Evolutionary conservation across 768 basidiomycete genomes (phyloP), one percentile per base, ranked within the genome.

Genomic region (Aureoboletus auriporus): DNA sequence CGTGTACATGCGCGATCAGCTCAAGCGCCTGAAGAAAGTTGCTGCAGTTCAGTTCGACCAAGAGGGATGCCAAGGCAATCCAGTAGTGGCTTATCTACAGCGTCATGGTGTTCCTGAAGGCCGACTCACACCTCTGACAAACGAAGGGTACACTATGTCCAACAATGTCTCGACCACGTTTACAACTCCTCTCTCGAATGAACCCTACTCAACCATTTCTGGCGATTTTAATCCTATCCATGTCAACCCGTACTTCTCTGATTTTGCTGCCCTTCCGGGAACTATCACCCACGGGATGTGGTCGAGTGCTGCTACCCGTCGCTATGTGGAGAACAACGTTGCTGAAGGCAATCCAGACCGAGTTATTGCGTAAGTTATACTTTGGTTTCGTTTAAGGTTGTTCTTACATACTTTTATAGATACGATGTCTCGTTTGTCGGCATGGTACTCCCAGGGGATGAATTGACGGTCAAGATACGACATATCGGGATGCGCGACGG

Each of bases 221-320:
- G 94, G 95, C 39, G 95, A 99, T 69, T 98, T 92, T 77, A 98
- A 99, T 68, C 96, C 96, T 27, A 99, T 99, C 58, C 96, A 99
- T 66, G 76, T 96, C 67, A 97, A 99, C 69, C 95, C 96, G 0
- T 98, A 98, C 76, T 97, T 99, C 74, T 83, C 96, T 20, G 86
- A 93, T 65, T 91, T 87, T 53, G 94, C 95, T 2, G 80, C 84
- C 6, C 82, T 99, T 12, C 94, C 95, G 23, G 87, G 89, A 12
- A 99, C 96, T 9, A 98, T 99, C 62, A 97, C 96, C 4, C 96
- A 98, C 61, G 96, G 96, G 45, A 82, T 98, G 73, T 97, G 93
- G 91, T 85, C 92, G 2, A 93, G 89, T 57, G 96, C 96, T 42
- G 93, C 94, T 8, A 94, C 93, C 10, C 81, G 96, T 52, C 83